Evolutionary conservation across 2,329 filamentous ascomycete species (phyloP).

Genomic region (Fusarium sterilihyphosum): DNA sequence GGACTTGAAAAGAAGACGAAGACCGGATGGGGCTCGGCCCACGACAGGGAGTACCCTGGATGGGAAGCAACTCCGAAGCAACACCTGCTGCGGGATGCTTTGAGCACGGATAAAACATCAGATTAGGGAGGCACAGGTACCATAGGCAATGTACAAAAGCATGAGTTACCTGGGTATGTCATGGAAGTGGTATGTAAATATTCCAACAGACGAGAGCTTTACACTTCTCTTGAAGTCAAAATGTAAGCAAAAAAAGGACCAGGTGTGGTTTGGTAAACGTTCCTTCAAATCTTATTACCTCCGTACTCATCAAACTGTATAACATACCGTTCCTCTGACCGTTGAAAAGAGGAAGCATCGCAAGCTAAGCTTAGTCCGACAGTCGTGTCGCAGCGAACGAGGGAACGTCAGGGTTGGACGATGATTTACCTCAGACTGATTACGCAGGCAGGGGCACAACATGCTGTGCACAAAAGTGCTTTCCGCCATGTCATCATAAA

Average conservation of each 20-base stretch:
- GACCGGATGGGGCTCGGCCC: constrained; percentile 20
- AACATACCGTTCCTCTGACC: not conserved
- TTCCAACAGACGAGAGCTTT: not conserved
- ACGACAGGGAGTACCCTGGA: constrained; percentile 32
- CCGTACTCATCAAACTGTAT: not conserved
- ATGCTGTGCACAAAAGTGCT: constrained; percentile 12
- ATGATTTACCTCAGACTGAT: constrained; percentile 29
- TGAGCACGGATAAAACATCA: constrained; percentile 21
- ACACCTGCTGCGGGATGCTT: constrained; percentile 29
- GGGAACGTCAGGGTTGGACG: constrained; percentile 1
- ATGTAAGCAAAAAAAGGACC: not conserved
- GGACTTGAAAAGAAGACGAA: constrained; percentile 7
- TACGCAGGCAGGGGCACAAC: constrained; percentile 25
- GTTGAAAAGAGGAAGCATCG: constrained; percentile 4
- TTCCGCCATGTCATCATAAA: constrained; percentile 15
- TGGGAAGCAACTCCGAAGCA: constrained; percentile 38
- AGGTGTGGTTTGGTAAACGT: not conserved
- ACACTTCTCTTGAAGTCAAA: not conserved
- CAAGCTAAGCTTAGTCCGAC: constrained; percentile 8
- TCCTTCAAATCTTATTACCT: constrained; percentile 11
- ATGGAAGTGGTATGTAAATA: not conserved
- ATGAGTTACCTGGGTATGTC: not conserved
- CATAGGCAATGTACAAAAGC: not conserved
- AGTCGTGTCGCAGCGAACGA: constrained; percentile 1
- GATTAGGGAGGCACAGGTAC: constrained; percentile 6